These are phyloP conservation scores for Croton laevigatus DNA, from an alignment of 441 rosid species.

Conservation along the genomic window DNA sequence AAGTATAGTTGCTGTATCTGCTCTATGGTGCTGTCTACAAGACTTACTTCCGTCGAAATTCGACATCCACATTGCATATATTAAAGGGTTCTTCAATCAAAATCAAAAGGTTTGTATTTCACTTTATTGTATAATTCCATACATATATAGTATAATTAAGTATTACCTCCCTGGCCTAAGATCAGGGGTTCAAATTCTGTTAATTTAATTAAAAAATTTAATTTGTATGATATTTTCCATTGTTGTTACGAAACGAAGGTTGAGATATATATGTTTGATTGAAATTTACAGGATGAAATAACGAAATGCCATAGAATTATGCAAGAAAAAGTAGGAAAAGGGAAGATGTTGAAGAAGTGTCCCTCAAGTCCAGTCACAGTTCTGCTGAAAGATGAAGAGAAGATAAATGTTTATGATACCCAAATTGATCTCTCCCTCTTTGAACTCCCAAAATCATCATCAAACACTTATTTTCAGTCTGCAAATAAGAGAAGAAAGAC, in stretches of 20 bases:
- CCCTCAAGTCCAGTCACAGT: slow-evolving; percentile 48
- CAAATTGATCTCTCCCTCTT: slow-evolving; percentile 37
- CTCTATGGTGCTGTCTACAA: slow-evolving; percentile 37
- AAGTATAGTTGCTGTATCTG: slow-evolving; percentile 47
- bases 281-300: slow-evolving; percentile 34
- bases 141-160: too few relatives aligned
- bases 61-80: slow-evolving; percentile 11
- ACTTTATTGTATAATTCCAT: too few relatives aligned
- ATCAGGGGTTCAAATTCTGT: too few relatives aligned
- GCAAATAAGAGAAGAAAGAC: slow-evolving; percentile 30
- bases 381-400: slow-evolving; percentile 23
- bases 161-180: too few relatives aligned
- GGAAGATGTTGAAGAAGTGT: slow-evolving; percentile 18
- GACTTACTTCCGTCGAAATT: slow-evolving; percentile 24
- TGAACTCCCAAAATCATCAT: slow-evolving; percentile 11
- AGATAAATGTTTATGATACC: slow-evolving; percentile 26
- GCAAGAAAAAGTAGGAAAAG: slow-evolving; percentile 25
- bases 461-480: slow-evolving; percentile 16
- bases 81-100: slow-evolving; percentile 32
- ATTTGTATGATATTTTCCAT: too few relatives aligned
- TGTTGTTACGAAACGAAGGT: too few relatives aligned
- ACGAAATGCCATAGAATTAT: slow-evolving; percentile 34
- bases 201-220: too few relatives aligned
- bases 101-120: slow-evolving; percentile 35
- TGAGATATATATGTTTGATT: not conserved